Conservation (phyloP, 805 yeast species). For the Candida hungchunana region DNA sequence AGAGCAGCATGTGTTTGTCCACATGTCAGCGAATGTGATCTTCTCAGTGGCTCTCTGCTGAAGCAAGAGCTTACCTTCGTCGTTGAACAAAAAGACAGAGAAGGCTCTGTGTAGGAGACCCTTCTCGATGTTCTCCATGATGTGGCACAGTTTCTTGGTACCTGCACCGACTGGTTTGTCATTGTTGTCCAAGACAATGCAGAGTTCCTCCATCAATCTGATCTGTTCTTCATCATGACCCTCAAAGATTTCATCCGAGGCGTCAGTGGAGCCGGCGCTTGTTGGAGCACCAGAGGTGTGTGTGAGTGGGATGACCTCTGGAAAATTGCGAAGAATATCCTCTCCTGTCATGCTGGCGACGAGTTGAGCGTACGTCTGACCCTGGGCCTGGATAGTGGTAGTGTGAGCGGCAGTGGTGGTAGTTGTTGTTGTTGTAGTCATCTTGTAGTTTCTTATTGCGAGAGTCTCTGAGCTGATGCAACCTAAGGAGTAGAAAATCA, state of each 20-base stretch:
- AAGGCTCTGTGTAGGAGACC: constrained; percentile 95
- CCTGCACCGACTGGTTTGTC: constrained; percentile 91
- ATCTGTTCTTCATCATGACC: constrained; percentile 96
- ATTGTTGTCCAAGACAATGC: constrained; percentile 86
- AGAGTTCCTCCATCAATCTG: constrained; percentile 91
- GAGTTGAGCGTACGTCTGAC: constrained; percentile 39
- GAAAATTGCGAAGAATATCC: constrained; percentile 54
- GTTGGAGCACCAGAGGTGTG: constrained; percentile 54
- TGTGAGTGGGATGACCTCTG: constrained; percentile 62
- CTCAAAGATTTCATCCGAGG: constrained; percentile 47
- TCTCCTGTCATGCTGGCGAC: constrained; percentile 48
- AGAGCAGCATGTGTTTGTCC: constrained; percentile 99
- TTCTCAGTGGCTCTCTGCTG: constrained; percentile 97
- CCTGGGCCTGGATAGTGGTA: constrained; percentile 9
- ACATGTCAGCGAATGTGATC: constrained; percentile 92
- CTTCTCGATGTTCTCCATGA: constrained; percentile 79
- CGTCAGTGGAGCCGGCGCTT: constrained; percentile 30
- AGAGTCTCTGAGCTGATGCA: too few species aligned
- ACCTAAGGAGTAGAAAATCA: too few species aligned
- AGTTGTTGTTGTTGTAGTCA: constrained; percentile 7
- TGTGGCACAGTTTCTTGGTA: constrained; percentile 83
- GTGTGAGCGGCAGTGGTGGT: constrained; percentile 5
- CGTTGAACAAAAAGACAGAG: constrained; percentile 88
- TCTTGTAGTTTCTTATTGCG: too few species aligned
- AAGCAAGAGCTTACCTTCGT: constrained; percentile 66